Conservation (phyloP, 1,284 basidiomycete species). For the Fomitopsis betulina region DNA sequence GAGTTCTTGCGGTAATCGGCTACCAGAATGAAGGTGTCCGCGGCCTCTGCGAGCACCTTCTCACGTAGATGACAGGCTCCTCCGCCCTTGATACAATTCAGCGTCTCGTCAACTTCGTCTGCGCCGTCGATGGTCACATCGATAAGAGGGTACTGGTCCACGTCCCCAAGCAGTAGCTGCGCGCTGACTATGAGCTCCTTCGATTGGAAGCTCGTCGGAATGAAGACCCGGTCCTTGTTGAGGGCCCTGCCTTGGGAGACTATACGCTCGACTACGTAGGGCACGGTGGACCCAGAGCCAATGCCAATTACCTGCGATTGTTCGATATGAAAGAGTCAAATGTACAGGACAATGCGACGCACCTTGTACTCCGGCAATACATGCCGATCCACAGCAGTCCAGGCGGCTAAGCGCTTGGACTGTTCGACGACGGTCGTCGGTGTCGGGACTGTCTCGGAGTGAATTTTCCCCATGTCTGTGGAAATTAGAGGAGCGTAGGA, state of each 20-base stretch:
- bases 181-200: slow-evolving; percentile 90
- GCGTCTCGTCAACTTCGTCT: slow-evolving; percentile 86
- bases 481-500: neutral
- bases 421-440: slow-evolving; percentile 52
- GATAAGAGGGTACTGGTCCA: slow-evolving; percentile 85
- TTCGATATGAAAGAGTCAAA: neutral
- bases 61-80: slow-evolving; percentile 96
- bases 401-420: slow-evolving; percentile 90
- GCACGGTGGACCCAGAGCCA: slow-evolving; percentile 94
- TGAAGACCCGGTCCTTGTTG: slow-evolving; percentile 82
- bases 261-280: slow-evolving; percentile 96
- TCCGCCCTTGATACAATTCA: slow-evolving; percentile 98
- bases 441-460: slow-evolving; percentile 10
- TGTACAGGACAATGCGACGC: slow-evolving; percentile 22
- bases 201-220: slow-evolving; percentile 90
- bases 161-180: slow-evolving; percentile 83
- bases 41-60: slow-evolving; percentile 96
- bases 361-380: slow-evolving; percentile 82
- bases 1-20: slow-evolving; percentile 96
- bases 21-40: slow-evolving; percentile 92
- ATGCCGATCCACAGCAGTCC: slow-evolving; percentile 91
- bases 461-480: neutral
- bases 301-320: slow-evolving; percentile 79
- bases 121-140: slow-evolving; percentile 98
- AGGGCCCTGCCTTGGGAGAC: slow-evolving; percentile 75